Percentiles rank a stretch among this genome's conserved stretches.
phyloP scores from a whole-genome alignment of 2,329 filamentous ascomycete species.

The Exophiala calicioides region DNA sequence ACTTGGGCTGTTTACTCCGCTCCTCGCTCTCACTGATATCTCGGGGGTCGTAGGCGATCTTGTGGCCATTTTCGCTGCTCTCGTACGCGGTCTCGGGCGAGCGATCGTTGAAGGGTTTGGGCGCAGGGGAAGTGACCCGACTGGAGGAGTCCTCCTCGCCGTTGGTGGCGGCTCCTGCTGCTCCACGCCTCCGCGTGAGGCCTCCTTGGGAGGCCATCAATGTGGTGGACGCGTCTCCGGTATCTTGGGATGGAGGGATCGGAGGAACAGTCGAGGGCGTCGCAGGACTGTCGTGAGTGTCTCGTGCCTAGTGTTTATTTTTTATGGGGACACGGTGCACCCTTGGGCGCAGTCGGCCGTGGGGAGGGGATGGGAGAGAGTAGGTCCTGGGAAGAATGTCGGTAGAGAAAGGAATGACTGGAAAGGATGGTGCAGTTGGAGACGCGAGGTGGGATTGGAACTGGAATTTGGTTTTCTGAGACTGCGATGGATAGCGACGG shows the following conservation, averaged over 20 bases:
- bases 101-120: constrained; percentile 58
- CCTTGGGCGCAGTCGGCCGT: not conserved
- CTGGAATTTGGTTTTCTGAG: too few relatives aligned
- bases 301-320: constrained; percentile 13
- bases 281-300: constrained; percentile 3
- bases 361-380: not conserved
- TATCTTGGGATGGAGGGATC: constrained; percentile 1
- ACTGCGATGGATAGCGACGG: too few relatives aligned
- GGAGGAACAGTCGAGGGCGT: not conserved
- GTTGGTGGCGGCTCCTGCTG: constrained; percentile 52
- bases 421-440: too few relatives aligned
- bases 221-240: constrained; percentile 9
- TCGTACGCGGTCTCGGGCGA: constrained; percentile 79
- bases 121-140: constrained; percentile 66
- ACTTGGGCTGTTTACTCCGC: constrained; percentile 94
- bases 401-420: not conserved
- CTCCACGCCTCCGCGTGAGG: constrained; percentile 69
- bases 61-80: constrained; percentile 88
- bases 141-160: constrained; percentile 65
- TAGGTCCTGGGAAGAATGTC: too few relatives aligned
- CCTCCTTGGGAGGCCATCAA: constrained; percentile 68
- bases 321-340: not conserved
- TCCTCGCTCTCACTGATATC: constrained; percentile 97
- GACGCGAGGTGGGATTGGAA: too few relatives aligned
- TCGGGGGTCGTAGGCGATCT: constrained; percentile 95